These are phyloP conservation scores for Cordyceps farinosa DNA, from an alignment of 2,329 filamentous ascomycete genomes.

Conservation along the genomic window DNA sequence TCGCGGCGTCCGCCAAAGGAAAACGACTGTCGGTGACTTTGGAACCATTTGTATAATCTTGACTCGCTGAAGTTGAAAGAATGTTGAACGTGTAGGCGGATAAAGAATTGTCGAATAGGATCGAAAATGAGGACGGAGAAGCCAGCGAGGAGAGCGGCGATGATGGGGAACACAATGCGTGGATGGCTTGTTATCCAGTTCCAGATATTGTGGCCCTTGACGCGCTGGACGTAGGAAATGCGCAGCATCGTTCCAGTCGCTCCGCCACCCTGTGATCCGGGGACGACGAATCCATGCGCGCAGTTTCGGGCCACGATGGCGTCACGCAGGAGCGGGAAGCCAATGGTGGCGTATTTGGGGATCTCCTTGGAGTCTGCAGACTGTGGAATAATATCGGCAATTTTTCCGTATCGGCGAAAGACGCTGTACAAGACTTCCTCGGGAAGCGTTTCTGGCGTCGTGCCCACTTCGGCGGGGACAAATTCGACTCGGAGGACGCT, in stretches of 20 bases:
- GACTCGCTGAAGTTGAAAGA: constrained; percentile 72
- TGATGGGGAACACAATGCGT: constrained; percentile 76
- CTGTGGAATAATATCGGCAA: constrained; percentile 79
- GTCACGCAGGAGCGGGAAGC: constrained; percentile 69
- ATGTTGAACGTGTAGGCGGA: constrained; percentile 80
- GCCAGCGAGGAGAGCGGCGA: constrained; percentile 77
- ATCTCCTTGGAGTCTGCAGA: constrained; percentile 80
- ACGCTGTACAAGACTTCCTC: constrained; percentile 84
- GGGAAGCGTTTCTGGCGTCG: constrained; percentile 69
- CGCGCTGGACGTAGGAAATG: constrained; percentile 76
- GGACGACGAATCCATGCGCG: constrained; percentile 76
- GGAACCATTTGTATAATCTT: constrained; percentile 75
- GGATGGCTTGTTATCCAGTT: constrained; percentile 87
- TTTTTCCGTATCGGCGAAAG: constrained; percentile 86
- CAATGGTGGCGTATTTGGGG: constrained; percentile 75
- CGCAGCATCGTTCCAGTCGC: constrained; percentile 72
- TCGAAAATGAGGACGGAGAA: constrained; percentile 89
- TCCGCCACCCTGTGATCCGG: constrained; percentile 67
- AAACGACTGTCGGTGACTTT: constrained; percentile 58
- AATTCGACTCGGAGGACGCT: constrained; percentile 79
- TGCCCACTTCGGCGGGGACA: constrained; percentile 67
- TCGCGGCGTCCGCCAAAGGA: constrained; percentile 54
- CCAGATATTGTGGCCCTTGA: constrained; percentile 74
- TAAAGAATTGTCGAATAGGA: constrained; percentile 88
- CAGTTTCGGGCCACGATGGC: constrained; percentile 90